Conservation (phyloP, 164 flowering plant genomes). For the Macadamia integrifolia region DNA sequence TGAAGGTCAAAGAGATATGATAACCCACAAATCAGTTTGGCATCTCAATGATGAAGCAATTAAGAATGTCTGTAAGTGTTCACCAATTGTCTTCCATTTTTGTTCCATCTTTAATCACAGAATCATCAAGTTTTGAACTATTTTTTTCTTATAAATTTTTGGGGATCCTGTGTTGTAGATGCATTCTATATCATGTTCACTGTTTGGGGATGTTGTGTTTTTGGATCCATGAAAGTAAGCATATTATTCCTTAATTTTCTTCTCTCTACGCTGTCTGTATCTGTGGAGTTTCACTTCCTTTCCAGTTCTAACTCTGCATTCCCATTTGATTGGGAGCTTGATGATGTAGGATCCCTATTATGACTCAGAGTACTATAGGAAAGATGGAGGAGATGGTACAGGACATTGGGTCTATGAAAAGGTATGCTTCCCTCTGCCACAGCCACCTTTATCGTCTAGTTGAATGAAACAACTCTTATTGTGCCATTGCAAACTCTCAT, state of each 20-base stretch:
- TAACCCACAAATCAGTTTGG: constrained; percentile 65
- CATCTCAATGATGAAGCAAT: constrained; percentile 79
- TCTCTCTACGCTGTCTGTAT: not conserved
- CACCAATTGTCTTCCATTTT: not conserved
- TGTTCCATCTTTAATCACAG: not conserved
- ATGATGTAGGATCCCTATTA: constrained; percentile 69
- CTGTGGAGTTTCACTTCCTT: not conserved
- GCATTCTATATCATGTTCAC: constrained; percentile 84
- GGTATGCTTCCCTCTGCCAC: constrained; percentile 29
- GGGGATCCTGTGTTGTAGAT: constrained; percentile 30
- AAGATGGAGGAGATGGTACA: constrained; percentile 94
- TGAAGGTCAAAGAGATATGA: constrained; percentile 70
- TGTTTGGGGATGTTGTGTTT: constrained; percentile 83
- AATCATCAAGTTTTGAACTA: not conserved
- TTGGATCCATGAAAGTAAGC: constrained; percentile 76
- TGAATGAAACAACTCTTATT: too few species aligned
- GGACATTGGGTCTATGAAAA: constrained; percentile 87
- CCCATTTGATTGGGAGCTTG: too few species aligned
- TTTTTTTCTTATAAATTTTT: not conserved
- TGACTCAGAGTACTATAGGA: constrained; percentile 71
- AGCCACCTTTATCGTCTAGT: too few species aligned
- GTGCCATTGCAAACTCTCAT: too few species aligned
- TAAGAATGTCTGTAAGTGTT: constrained; percentile 74
- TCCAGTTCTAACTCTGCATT: not conserved
- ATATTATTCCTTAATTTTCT: not conserved